Base-by-base conservation (phyloP, 495 filamentous ascomycete genomes). In the Hypoxylon fuscum region DNA sequence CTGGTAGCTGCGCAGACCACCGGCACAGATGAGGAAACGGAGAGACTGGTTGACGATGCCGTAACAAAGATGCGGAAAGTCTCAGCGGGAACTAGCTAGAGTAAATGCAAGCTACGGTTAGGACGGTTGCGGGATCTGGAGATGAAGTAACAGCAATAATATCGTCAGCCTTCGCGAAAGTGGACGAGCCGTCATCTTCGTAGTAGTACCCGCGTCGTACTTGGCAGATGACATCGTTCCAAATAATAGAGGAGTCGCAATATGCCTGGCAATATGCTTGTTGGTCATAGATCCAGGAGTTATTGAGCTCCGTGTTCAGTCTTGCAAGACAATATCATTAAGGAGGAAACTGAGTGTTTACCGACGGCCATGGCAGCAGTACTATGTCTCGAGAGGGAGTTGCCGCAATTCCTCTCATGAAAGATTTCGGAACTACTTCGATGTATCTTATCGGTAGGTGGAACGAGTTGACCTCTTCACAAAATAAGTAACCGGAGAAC, bases 241-340 rank as follows among this genome's bases (percentile, higher is more conserved):
- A 68, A 22, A 68, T 55, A 6, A 68, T 23, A 5, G 34, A 27
- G 1, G 59, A 23, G 21, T 62, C 50, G 47, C 64, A 70, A 38
- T 45, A 25, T 21, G 56, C 22, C 14, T 70, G 11, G n/a, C n/a
- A n/a, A n/a, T n/a, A n/a, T n/a, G n/a, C n/a, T n/a, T 3, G 12
- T 1, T 64, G 8, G 22, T 70, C 68, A 54, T 70, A 70, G 29
- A 70, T 58, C 35, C 57, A 68, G 7, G 68, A 64, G 3, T 68
- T 68, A 31, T 68, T 70, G 1, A 70, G 59, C 1, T 70, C 64
- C 21, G 59, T 67, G 20, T 9, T 6, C 6, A 34, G n/a, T 17
- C 7, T 6, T 31, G n/a, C 31, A 9, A 21, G 12, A 17, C 17
- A 42, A 31, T 53, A 12, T 21, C 45, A 49, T 21, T n/a, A 1